Base-by-base conservation (phyloP, 495 filamentous ascomycete genomes). In the Lepidopterella palustris region DNA sequence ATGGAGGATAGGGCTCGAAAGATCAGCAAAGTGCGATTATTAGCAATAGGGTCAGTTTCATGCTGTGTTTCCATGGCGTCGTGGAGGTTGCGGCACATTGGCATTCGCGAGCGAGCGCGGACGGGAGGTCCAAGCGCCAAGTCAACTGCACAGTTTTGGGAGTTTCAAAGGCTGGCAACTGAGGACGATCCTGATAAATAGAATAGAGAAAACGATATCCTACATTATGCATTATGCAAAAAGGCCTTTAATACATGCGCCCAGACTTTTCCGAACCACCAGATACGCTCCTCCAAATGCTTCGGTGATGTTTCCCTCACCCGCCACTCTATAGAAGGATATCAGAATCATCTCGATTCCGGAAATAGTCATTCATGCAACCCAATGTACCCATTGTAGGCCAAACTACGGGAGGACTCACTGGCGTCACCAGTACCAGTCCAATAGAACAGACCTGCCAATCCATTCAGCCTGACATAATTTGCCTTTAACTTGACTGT, bases 381-480 rank as follows among this genome's bases (percentile, higher is more conserved):
- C 0, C 59, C 67, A 52, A 67, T 6, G 31, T 65, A 71, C 9
- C 69, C 69, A 56, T 58, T 69, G 40, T 59, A 69, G 21, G 95
- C 81, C 66, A 96, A 70, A 72, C 89, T 93, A 60, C 86, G 75
- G 35, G 81, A 18, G 10, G 13, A 18, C 42, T 64, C 61, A 55
- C 79, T 80, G 4, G 80, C 79, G 73, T 96, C 91, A 2, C 82
- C 87, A 20, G 87, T 87, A n/a, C 89, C 90, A 55, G 87, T 87
- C 91, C 90, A 96, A 72, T 92, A 96, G 70, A 95, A 96, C 32
- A 96, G 73, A 0, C 91, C 91, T 15, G 86, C 91, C 0, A 96
- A 79, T 23, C 83, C 82, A 59, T 84, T 83, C 60, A 87, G 79
- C 62, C 83, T 90, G 68, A 85, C 91, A 67, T 84, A 93, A n/a